Percentiles rank a stretch among this genome's conserved stretches.
These are phyloP conservation scores for Platanthera guangdongensis DNA, from an alignment of 106 monocot species.

Conservation along the genomic window DNA sequence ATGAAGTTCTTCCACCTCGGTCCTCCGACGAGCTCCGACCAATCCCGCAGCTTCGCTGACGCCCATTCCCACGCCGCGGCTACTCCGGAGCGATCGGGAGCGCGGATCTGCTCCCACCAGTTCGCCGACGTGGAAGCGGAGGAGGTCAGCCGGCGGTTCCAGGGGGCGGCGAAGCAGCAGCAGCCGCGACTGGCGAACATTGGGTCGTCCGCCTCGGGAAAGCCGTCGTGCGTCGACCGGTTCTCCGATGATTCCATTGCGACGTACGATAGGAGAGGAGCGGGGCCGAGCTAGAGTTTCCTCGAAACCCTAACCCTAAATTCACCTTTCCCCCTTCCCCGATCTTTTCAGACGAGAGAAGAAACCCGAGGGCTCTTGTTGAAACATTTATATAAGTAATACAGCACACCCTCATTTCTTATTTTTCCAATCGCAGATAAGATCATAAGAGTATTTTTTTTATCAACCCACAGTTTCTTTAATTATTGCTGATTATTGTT, in stretches of 20 bases:
- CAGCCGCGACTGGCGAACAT: not conserved
- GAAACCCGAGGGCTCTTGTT: no score
- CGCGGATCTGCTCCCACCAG: not conserved
- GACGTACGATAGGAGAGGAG: no score
- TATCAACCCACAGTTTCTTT: no score
- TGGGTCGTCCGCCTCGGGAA: not conserved
- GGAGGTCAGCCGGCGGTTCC: not conserved
- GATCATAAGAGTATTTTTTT: no score
- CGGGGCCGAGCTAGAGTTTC: no score
- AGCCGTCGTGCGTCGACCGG: not conserved
- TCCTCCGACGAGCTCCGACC: constrained; percentile 53
- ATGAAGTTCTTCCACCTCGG: constrained; percentile 69
- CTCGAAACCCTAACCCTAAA: no score
- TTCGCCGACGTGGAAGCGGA: not conserved
- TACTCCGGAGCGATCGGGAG: not conserved
- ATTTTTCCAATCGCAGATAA: no score
- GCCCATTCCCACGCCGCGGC: constrained; percentile 4
- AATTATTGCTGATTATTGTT: no score
- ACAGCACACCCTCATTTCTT: no score
- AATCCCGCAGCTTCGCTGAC: constrained; percentile 25
- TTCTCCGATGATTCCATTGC: not conserved
- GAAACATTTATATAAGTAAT: no score
- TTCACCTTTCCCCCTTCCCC: no score
- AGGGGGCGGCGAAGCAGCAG: constrained; percentile 4
- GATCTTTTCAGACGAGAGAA: no score